These are phyloP conservation scores for Lipomyces spencermartinsiae DNA, from an alignment of 805 yeast genomes.

Conservation along the genomic window DNA sequence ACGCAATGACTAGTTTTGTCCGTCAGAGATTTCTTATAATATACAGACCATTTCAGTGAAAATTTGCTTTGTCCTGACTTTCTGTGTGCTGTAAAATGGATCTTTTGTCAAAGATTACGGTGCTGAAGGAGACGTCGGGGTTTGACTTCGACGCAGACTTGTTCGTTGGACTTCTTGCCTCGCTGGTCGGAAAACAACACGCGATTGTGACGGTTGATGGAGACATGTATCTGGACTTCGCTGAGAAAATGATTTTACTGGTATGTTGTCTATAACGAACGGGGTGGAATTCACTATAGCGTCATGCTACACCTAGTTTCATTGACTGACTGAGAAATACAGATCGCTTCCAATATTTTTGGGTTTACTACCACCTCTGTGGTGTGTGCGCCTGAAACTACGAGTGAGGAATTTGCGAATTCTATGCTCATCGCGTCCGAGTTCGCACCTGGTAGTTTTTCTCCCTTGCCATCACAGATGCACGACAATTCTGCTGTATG, in stretches of 20 bases:
- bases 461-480: slow-evolving; percentile 22
- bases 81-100: slow-evolving; percentile 18
- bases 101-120: slow-evolving; percentile 17
- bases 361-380: slow-evolving; percentile 28
- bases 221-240: slow-evolving; percentile 27
- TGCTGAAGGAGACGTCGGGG: slow-evolving; percentile 18
- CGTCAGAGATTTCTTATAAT: neutral
- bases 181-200: slow-evolving; percentile 30
- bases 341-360: slow-evolving; percentile 35
- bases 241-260: slow-evolving; percentile 30
- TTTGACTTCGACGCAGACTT: slow-evolving; percentile 35
- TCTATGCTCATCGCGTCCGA: slow-evolving; percentile 15
- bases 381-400: slow-evolving; percentile 22
- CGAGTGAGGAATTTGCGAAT: slow-evolving; percentile 31
- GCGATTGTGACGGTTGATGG: slow-evolving; percentile 28
- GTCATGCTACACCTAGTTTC: neutral
- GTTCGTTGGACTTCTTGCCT: slow-evolving; percentile 33
- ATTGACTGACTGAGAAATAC: neutral
- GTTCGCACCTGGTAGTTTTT: slow-evolving; percentile 20
- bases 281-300: neutral
- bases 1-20: neutral
- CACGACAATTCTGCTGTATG: neutral
- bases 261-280: slow-evolving; percentile 9
- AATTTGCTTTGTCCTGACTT: neutral
- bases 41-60: neutral